Evolutionary conservation across 495 filamentous ascomycete species (phyloP), one percentile per base, ranked within the genome.

Genomic region (Xylaria curta): DNA sequence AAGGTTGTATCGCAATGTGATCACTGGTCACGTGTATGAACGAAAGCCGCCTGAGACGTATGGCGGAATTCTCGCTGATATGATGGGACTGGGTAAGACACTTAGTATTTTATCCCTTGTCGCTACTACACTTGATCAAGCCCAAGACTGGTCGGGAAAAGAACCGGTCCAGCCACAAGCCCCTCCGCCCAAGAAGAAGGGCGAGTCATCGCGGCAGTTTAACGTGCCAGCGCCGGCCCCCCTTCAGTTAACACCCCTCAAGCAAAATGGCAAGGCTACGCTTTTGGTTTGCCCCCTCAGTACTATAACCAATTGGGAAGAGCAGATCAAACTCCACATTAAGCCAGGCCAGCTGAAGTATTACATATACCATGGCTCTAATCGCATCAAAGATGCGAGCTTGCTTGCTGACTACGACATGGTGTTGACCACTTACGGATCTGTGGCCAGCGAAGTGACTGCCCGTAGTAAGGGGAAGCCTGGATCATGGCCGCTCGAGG

Each of bases 21-120:
- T 99, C 75, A 98, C 93, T 58, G 91, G 90, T 5, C 85, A 90
- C 10, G 83, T 90, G 33, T 80, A 89, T 68, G 81, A 83, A 19
- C 72, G 87, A n/a, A 87, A 88, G 73, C 95, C 96, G 0, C 83
- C 88, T 0, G 89, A 94, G 70, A 86, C 89, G 0, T 83, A 91
- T 0, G 96, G 96, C 10, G 96, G 96, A n/a, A 92, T 99, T 40
- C 83, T 99, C 26, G 96, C 96, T 8, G 96, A 99, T 78, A 94
- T 97, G 91, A 99, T 99, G 96, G 96, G 96, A 47, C 82, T 99
- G 19, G 96, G 96, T 7, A 99, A 99, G 78, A 98, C 96, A 0
- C 81, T 99, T 59, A 97, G 92, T 76, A 92, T 97, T 38, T 84
- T 99, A 7, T 91, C 94, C 3, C 85, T 98, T 28, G 80, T 95